Base-by-base conservation (phyloP, 495 filamentous ascomycete species). In the Evernia prunastri region DNA sequence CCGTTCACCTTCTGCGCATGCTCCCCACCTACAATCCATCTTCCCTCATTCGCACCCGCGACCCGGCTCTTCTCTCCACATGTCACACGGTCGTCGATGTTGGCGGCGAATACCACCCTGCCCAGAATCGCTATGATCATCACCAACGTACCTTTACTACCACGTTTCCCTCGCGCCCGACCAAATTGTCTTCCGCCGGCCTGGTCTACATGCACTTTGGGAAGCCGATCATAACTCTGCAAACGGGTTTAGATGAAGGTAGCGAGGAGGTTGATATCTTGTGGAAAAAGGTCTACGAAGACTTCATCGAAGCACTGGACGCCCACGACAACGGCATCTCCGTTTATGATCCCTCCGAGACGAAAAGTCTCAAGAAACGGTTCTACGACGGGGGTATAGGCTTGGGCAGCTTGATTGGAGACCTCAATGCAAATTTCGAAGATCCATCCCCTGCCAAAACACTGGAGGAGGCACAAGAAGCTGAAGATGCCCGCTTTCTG, bases 11-110 rank as follows among this genome's bases (percentile, higher is more conserved):
- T 79, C 89, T 98, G 68, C 91, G 91, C 58, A 84, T 89, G 29
- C 84, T 97, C 47, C 95, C 94, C 35, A 78, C 84, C 29, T 98
- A 97, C 81, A 70, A 81, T 49, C 73, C 79, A 66, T 88, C 89
- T 15, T 72, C 80, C n/a, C 88, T 98, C 4, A 75, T 96, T 37
- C 90, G 94, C 59, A 94, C 91, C 40, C 89, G 94, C 62, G 91
- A 97, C 74, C 87, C 91, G 8, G 80, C 82, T 17, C 73, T 86
- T 17, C 89, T 98, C 35, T 80, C 84, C 27, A 84, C 82, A 62
- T 98, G 94, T 79, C 88, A 96, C 78, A 95, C 89, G 42, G 92
- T 98, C 61, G 95, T 97, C 54, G 94, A 98, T 71, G 94, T 97
- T 11, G 89, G 92, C 71, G 92, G 91, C 63, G 88, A 91, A 76